Evolutionary conservation across 257 asterid genomes (phyloP), one percentile per base, ranked within the genome.

Genomic region (Ocimum tenuiflorum): DNA sequence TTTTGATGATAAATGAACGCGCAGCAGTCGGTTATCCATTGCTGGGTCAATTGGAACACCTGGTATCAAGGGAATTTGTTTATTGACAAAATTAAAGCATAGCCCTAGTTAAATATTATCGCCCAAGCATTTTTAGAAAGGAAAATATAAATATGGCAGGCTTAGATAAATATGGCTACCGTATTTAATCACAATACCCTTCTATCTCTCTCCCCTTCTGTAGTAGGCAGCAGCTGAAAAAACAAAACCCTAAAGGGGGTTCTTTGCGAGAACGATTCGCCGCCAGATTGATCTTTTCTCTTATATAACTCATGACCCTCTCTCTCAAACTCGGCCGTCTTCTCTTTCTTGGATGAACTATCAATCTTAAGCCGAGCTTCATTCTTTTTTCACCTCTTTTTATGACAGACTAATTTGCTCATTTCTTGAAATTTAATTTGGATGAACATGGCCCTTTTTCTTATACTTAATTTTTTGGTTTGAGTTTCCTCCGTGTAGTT

Each of bases 181-280:
- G 82, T 79, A 77, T 78, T 80, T 73, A 75, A 74, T 72, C 80
- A n/a, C 68, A 66, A 51, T 64, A 15, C 53, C 69, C 6, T 14
- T 10, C 31, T 20, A 12, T 47, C 41, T 43, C 65, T 23, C 62
- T 35, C 73, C 22, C 60, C 4, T 6, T 42, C 13, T 22, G 29
- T 68, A 57, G 75, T 23, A n/a, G n/a, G n/a, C n/a, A n/a, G n/a
- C n/a, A n/a, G n/a, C n/a, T n/a, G n/a, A n/a, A n/a, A n/a, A 76
- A 82, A 63, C 82, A 76, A 83, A 89, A 89, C 95, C 96, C 95
- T 83, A 78, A 84, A 73, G 68, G 70, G 90, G 94, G 78, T 86
- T 85, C 87, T 75, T 70, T 77, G 88, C 78, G 52, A 75, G 80
- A 81, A 75, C 79, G 73, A 83, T 81, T 85, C 85, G 96, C 96